Conservation (phyloP, 257 asterid species). For the Nicotiana noctiflora region DNA sequence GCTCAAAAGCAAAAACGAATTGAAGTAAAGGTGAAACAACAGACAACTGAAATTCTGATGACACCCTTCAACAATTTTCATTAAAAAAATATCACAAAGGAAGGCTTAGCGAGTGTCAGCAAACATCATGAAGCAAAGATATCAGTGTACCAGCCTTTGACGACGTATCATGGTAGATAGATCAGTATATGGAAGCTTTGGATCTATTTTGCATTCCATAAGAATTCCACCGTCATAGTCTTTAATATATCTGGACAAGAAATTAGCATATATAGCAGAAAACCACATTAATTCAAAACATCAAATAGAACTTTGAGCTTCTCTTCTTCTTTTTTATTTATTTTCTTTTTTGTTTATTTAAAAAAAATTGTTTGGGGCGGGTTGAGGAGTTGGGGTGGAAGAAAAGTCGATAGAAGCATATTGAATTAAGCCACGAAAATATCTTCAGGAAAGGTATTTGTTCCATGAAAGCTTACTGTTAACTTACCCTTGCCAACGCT, state of each 20-base stretch:
- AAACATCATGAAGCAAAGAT: neutral
- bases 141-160: constrained; percentile 70
- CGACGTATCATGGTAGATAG: constrained; percentile 95
- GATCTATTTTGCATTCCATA: constrained; percentile 97
- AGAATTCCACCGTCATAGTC: constrained; percentile 98
- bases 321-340: neutral
- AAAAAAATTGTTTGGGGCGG: neutral
- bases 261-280: constrained; percentile 9
- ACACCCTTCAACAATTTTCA: neutral
- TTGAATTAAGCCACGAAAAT: neutral
- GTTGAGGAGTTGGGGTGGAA: neutral
- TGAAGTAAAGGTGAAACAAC: neutral
- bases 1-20: neutral
- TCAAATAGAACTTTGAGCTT: neutral
- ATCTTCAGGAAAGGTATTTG: constrained; percentile 6
- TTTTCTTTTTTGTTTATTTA: neutral
- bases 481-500: constrained; percentile 93
- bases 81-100: neutral
- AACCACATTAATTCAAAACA: neutral
- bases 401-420: neutral
- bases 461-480: constrained; percentile 7
- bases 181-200: constrained; percentile 95
- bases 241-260: constrained; percentile 64
- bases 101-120: neutral
- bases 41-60: neutral